A percentile compares a stretch with the other conserved stretches of the same genome.
Conservation (phyloP, 2,329 filamentous ascomycete species). For the Neurospora sp. region DNA sequence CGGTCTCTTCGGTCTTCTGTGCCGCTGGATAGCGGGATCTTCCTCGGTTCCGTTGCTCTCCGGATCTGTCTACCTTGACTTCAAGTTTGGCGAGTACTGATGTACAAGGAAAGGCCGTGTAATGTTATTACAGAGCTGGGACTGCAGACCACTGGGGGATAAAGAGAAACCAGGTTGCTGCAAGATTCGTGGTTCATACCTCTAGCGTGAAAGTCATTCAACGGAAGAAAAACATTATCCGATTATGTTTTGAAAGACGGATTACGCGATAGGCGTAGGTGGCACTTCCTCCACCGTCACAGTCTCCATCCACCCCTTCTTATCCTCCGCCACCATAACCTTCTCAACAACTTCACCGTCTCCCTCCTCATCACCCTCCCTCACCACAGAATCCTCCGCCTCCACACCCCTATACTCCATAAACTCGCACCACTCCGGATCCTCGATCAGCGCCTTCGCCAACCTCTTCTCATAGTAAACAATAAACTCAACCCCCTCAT, state of each 20-base stretch:
- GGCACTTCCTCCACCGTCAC: background rate
- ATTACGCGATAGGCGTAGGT: background rate
- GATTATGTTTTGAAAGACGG: background rate
- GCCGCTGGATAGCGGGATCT: background rate
- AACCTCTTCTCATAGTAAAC: slow-evolving; percentile 27
- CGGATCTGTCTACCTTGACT: background rate
- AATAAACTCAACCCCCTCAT: slow-evolving; percentile 27
- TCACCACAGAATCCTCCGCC: slow-evolving; percentile 3
- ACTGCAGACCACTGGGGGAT: background rate
- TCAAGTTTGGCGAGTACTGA: background rate
- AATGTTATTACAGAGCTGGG: background rate
- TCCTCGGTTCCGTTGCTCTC: background rate
- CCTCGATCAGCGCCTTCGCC: slow-evolving; percentile 22
- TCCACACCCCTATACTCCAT: slow-evolving; percentile 28
- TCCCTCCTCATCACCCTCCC: background rate
- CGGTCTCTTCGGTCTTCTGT: background rate
- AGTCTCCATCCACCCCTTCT: background rate
- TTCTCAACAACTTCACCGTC: background rate
- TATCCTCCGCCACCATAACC: background rate
- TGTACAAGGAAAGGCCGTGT: background rate
- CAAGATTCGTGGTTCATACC: background rate
- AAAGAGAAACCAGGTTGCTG: background rate
- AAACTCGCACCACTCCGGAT: slow-evolving; percentile 26
- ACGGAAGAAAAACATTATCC: background rate
- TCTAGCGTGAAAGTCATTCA: background rate